Percentiles rank a stretch among this genome's conserved stretches.
These are phyloP conservation scores for Heterotrichella gracilis DNA, from an alignment of 352 stramenopile species.

Conservation along the genomic window DNA sequence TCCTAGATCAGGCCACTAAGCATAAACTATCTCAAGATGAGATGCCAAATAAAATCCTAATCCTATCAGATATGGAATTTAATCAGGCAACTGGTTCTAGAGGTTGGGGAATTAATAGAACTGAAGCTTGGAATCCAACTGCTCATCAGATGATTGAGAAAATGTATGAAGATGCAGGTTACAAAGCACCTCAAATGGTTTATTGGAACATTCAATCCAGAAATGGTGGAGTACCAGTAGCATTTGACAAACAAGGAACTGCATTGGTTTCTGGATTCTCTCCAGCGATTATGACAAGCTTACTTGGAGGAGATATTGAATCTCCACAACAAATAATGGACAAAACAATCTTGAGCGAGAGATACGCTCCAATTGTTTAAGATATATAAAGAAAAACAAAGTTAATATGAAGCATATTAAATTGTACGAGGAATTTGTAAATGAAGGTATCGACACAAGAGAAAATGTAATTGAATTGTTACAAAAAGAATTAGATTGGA, in stretches of 20 bases:
- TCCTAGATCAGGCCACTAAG: not conserved
- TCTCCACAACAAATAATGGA: constrained; percentile 2
- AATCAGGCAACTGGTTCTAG: too few relatives aligned
- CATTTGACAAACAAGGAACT: not conserved
- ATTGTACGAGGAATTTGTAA: not conserved
- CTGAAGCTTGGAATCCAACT: not conserved
- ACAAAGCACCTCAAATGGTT: not conserved
- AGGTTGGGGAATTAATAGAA: too few relatives aligned
- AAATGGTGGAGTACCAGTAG: not conserved
- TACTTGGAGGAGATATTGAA: constrained; percentile 2
- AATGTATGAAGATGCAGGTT: constrained; percentile 11
- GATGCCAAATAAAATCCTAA: constrained; percentile 1
- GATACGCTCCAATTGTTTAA: not conserved
- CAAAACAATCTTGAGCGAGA: constrained; percentile 2
- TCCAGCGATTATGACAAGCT: not conserved
- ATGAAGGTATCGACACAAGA: too few relatives aligned
- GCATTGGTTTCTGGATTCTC: not conserved
- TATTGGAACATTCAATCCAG: not conserved
- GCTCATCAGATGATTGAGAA: constrained; percentile 8
- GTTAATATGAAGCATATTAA: constrained; percentile 12
- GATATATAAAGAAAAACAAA: constrained; percentile 7
- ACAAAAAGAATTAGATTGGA: too few relatives aligned
- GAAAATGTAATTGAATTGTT: too few relatives aligned
- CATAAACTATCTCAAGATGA: constrained; percentile 11
- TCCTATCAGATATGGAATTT: constrained; percentile 12